Evolutionary conservation across 1,139 yeast species (phyloP).

Genomic region (Yamadazyma triangularis): DNA sequence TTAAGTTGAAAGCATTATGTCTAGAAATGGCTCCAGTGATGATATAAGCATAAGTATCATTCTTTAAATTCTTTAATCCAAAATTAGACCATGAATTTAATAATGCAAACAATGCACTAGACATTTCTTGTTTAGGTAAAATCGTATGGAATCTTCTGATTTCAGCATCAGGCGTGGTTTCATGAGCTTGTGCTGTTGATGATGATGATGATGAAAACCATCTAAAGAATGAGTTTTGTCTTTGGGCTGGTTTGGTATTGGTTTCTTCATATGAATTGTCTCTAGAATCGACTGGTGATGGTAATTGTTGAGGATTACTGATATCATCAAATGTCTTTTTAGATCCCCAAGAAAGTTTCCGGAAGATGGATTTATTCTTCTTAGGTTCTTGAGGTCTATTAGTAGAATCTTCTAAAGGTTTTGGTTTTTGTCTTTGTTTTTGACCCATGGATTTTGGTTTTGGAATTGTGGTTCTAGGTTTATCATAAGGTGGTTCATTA

Average conservation of each 20-base stretch:
- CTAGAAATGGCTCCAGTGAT: conserved; percentile 61
- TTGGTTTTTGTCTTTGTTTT: conserved; percentile 6
- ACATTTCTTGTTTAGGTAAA: conserved; percentile 53
- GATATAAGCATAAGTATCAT: conserved; percentile 39
- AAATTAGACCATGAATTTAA: conserved; percentile 66
- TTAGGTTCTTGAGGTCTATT: conserved; percentile 24
- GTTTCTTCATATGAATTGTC: conserved; percentile 23
- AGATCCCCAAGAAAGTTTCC: conserved; percentile 59
- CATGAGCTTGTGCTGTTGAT: too few relatives aligned
- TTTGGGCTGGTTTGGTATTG: conserved; percentile 15
- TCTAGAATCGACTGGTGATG: conserved; percentile 37
- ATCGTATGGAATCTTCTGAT: conserved; percentile 39
- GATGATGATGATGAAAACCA: conserved; percentile 35
- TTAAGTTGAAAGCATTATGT: conserved; percentile 56
- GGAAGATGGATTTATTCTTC: conserved; percentile 50
- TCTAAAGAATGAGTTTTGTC: conserved; percentile 32
- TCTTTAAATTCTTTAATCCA: conserved; percentile 56
- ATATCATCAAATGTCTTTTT: conserved; percentile 29
- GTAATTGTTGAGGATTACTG: conserved; percentile 24
- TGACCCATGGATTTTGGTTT: conserved; percentile 8
- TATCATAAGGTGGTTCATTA: too few relatives aligned
- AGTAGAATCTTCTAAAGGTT: conserved; percentile 18
- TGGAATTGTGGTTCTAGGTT: too few relatives aligned
- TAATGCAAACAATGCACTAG: conserved; percentile 59
- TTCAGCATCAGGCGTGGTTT: conserved; percentile 19